Conservation (phyloP, 257 asterid species). For the Verbena officinalis region DNA sequence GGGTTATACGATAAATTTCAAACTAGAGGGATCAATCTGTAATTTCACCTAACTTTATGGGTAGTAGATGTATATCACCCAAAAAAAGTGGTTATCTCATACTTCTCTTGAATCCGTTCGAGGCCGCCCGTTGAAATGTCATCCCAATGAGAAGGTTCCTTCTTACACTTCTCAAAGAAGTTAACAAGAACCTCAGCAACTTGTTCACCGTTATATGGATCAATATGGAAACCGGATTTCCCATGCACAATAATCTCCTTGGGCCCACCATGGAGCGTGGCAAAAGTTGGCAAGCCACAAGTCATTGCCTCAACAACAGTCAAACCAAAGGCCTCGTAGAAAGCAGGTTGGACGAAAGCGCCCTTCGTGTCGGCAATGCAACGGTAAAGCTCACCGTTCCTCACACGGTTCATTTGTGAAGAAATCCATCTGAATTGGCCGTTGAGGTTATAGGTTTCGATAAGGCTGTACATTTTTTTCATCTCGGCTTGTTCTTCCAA, state of each 20-base stretch:
- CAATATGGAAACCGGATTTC: constrained; percentile 94
- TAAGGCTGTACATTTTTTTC: constrained; percentile 88
- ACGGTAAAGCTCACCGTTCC: constrained; percentile 95
- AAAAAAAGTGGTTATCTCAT: constrained; percentile 20
- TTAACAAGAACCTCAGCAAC: constrained; percentile 64
- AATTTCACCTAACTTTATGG: too few species aligned
- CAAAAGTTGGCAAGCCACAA: constrained; percentile 93
- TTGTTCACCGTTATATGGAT: constrained; percentile 83
- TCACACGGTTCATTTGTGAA: constrained; percentile 95
- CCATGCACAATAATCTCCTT: constrained; percentile 93
- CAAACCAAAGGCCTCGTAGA: constrained; percentile 93
- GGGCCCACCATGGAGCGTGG: constrained; percentile 87
- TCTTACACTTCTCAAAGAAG: constrained; percentile 74
- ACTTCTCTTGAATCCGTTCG: constrained; percentile 87
- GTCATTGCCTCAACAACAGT: constrained; percentile 99
- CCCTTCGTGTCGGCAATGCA: constrained; percentile 85
- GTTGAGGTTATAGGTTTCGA: constrained; percentile 64
- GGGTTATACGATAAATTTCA: too few species aligned
- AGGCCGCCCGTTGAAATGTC: constrained; percentile 70
- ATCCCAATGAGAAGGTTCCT: constrained; percentile 79
- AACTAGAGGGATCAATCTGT: too few species aligned
- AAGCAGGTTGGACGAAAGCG: constrained; percentile 92
- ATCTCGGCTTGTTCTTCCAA: constrained; percentile 94
- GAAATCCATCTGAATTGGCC: constrained; percentile 98
- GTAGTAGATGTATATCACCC: too few species aligned